phyloP scores from a whole-genome alignment of 2,329 filamentous ascomycete species.

The Dactylonectria macrodidyma region DNA sequence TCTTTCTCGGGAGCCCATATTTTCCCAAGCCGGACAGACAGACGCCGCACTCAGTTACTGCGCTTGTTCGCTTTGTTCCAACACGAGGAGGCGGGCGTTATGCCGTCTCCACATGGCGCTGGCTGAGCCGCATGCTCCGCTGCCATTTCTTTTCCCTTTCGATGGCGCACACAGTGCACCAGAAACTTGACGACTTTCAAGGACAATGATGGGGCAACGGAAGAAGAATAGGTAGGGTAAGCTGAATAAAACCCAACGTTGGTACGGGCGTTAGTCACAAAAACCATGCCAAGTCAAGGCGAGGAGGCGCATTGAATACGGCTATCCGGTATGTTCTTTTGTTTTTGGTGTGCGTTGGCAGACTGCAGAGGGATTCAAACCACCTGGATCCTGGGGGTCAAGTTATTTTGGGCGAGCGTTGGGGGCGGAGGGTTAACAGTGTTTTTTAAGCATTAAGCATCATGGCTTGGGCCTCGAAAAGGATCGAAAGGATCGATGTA shows the following conservation, averaged over 20 bases:
- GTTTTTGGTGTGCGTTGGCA: not conserved
- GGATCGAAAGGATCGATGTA: not conserved
- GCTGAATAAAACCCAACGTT: not conserved
- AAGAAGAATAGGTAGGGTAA: not conserved
- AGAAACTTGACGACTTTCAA: not conserved
- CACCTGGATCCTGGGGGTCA: not conserved
- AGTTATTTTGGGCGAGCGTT: not conserved
- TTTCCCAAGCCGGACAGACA: not conserved
- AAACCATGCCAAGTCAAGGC: not conserved
- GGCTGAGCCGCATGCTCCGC: constrained; percentile 15
- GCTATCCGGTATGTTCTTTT: not conserved
- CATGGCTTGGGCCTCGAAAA: not conserved
- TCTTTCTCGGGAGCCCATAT: not conserved
- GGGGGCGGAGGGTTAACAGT: not conserved
- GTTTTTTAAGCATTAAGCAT: no score
- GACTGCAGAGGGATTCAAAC: not conserved
- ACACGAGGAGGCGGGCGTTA: constrained; percentile 25
- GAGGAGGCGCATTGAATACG: not conserved
- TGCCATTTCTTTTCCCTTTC: not conserved
- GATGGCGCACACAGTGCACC: not conserved
- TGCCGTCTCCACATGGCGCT: constrained; percentile 20
- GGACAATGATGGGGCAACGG: not conserved
- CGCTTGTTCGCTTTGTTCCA: not conserved
- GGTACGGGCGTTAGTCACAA: not conserved
- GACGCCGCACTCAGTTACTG: not conserved